Percentiles rank a stretch among this genome's conserved stretches.
Conservation (phyloP, 345 rosid species). For the Citrus australasica region DNA sequence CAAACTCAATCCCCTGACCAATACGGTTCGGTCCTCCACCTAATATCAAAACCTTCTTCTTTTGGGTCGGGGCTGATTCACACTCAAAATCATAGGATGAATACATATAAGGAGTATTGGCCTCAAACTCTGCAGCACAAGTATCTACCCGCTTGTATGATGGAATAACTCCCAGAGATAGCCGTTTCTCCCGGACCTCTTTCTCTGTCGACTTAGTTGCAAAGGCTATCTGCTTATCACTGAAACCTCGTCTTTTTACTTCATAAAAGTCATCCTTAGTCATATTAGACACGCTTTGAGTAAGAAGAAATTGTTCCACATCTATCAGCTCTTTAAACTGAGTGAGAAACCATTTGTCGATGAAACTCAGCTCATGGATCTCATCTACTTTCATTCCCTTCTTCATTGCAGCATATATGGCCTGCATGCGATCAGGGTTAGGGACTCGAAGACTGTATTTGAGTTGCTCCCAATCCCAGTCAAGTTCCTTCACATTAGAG, state of each 20-base stretch:
- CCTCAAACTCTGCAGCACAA: constrained; percentile 99
- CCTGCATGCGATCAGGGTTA: constrained; percentile 78
- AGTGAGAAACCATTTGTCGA: constrained; percentile 95
- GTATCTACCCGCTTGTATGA: constrained; percentile 94
- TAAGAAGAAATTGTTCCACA: constrained; percentile 81
- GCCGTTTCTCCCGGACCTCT: constrained; percentile 65
- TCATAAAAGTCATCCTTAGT: constrained; percentile 81
- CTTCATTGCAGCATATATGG: constrained; percentile 93
- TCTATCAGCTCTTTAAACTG: constrained; percentile 87
- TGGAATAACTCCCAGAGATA: constrained; percentile 74
- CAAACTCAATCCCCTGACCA: constrained; percentile 98
- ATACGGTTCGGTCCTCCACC: constrained; percentile 99
- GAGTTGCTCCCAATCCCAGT: constrained; percentile 89
- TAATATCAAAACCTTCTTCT: constrained; percentile 84
- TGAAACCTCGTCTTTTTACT: constrained; percentile 80
- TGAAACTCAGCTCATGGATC: constrained; percentile 68
- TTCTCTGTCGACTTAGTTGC: constrained; percentile 85
- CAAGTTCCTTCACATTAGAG: constrained; percentile 63
- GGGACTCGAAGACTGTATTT: constrained; percentile 90
- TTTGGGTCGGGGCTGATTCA: constrained; percentile 79
- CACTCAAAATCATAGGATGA: constrained; percentile 94
- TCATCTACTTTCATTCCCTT: constrained; percentile 93
- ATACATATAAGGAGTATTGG: constrained; percentile 93
- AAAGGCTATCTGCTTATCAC: constrained; percentile 94
- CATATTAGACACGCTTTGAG: constrained; percentile 49